These are phyloP conservation scores for Ceratocystis cacaofunesta DNA, from an alignment of 2,329 filamentous ascomycete species.

Conservation along the genomic window DNA sequence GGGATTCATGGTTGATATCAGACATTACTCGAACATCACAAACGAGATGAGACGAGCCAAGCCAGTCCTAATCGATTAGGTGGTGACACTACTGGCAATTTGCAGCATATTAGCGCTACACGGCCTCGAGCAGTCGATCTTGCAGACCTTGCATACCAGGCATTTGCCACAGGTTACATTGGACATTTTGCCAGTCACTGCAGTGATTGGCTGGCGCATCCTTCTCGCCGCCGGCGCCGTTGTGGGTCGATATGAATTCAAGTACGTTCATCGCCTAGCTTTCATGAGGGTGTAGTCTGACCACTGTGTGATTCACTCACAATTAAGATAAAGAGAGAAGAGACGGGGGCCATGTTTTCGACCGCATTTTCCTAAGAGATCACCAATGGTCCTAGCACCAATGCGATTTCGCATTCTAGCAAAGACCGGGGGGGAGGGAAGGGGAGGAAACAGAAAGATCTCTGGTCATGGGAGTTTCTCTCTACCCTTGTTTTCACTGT, in stretches of 20 bases:
- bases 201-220: slow-evolving; percentile 38
- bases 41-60: slow-evolving; percentile 18
- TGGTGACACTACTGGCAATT: slow-evolving; percentile 44
- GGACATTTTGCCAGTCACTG: slow-evolving; percentile 37
- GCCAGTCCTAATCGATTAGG: slow-evolving; percentile 28
- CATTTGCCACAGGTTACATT: slow-evolving; percentile 44
- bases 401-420: slow-evolving; percentile 16
- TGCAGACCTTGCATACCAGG: slow-evolving; percentile 36
- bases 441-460: too few species aligned
- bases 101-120: slow-evolving; percentile 44
- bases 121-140: slow-evolving; percentile 45
- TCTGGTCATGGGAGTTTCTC: background rate
- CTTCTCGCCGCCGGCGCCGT: slow-evolving; percentile 34
- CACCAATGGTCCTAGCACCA: background rate
- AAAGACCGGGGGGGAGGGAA: slow-evolving; percentile 10
- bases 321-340: slow-evolving; percentile 24
- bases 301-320: slow-evolving; percentile 51
- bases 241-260: slow-evolving; percentile 40
- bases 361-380: background rate
- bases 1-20: slow-evolving; percentile 31
- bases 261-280: slow-evolving; percentile 37
- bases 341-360: background rate
- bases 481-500: background rate
- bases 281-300: slow-evolving; percentile 46
- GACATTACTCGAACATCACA: slow-evolving; percentile 24